Percentiles rank a stretch among this genome's conserved stretches.
Evolutionary conservation across 352 stramenopile species (phyloP).

Genomic region (Pythium brassicae): DNA sequence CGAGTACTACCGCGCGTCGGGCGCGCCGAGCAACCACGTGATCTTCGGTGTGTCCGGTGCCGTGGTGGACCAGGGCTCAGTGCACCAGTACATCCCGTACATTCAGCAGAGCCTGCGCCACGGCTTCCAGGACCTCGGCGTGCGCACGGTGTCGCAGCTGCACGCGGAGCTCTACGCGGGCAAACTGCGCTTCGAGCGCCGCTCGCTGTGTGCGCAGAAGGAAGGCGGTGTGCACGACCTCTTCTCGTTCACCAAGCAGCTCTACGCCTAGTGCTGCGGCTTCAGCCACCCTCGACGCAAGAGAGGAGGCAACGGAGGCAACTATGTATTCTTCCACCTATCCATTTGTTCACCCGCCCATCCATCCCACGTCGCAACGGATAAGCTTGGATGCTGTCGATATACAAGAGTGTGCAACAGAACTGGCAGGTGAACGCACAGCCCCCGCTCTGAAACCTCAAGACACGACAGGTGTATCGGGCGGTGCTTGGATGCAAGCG

Average conservation of each 20-base stretch:
- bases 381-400: too few relatives aligned
- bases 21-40: conserved; percentile 87
- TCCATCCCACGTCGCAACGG: too few relatives aligned
- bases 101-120: conserved; percentile 96
- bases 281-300: not conserved
- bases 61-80: conserved; percentile 97
- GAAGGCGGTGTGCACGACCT: conserved; percentile 97
- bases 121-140: conserved; percentile 96
- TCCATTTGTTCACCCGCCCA: too few relatives aligned
- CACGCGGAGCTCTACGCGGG: conserved; percentile 67
- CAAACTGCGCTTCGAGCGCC: conserved; percentile 93
- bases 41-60: conserved; percentile 96
- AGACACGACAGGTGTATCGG: too few relatives aligned
- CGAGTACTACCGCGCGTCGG: conserved; percentile 83
- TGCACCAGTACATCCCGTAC: conserved; percentile 98
- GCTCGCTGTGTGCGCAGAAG: conserved; percentile 95
- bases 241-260: conserved; percentile 93
- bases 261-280: conserved; percentile 43
- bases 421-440: too few relatives aligned
- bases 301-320: not conserved
- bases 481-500: too few relatives aligned
- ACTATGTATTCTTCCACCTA: not conserved
- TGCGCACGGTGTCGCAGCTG: conserved; percentile 85
- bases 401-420: too few relatives aligned
- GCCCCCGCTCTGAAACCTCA: too few relatives aligned